phyloP scores from a whole-genome alignment of 139 green algal species.

The Auxenochlorella pyrenoidosa region DNA sequence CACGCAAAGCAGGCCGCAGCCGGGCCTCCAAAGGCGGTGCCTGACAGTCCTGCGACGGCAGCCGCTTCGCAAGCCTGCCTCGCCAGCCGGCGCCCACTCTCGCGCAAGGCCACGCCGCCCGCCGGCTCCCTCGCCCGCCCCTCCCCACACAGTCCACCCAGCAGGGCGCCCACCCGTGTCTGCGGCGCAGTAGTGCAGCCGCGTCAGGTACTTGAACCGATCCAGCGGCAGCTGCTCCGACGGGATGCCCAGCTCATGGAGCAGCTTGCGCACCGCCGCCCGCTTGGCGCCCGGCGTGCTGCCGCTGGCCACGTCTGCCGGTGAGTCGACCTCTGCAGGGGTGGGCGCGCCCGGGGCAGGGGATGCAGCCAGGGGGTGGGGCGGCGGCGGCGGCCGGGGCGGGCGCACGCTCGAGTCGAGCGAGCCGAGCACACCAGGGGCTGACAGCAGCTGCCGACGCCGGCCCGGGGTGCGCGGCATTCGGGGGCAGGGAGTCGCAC shows the following conservation, averaged over 20 bases:
- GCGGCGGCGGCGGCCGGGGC: too few relatives aligned
- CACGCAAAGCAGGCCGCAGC: too few relatives aligned
- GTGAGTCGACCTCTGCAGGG: conserved; percentile 70
- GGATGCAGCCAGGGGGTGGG: background rate
- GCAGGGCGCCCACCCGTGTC: conserved; percentile 68
- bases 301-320: conserved; percentile 43
- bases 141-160: conserved; percentile 17
- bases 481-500: background rate
- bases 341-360: too few relatives aligned
- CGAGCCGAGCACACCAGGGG: too few relatives aligned
- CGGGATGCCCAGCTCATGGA: conserved; percentile 93
- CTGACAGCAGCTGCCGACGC: too few relatives aligned
- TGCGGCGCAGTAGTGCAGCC: conserved; percentile 94
- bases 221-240: conserved; percentile 61
- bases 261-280: conserved; percentile 87
- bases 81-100: conserved; percentile 11
- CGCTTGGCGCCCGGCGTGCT: conserved; percentile 67
- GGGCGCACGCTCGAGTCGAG: too few relatives aligned
- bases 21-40: too few relatives aligned
- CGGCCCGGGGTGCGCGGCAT: too few relatives aligned
- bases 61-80: too few relatives aligned
- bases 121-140: too few relatives aligned
- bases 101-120: too few relatives aligned
- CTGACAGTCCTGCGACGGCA: too few relatives aligned
- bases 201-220: conserved; percentile 84